A percentile compares a stretch with the other conserved stretches of the same genome.
Evolutionary conservation across 106 monocot genomes (phyloP).

Genomic region (Dioscorea dumetorum): DNA sequence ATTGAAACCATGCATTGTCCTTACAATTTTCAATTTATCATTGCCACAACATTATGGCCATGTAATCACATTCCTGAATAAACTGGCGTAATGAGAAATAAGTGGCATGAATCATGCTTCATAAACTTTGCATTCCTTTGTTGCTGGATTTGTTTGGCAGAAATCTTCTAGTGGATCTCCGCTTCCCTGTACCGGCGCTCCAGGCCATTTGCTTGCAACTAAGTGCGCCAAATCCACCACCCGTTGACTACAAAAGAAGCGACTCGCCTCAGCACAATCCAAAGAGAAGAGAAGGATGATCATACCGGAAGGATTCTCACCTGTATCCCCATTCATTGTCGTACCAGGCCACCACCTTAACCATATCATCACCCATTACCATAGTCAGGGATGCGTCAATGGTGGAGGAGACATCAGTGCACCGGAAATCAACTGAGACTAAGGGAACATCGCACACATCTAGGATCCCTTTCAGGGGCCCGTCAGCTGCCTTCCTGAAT

Average conservation of each 20-base stretch:
- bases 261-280: background rate
- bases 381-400: slow-evolving; percentile 89
- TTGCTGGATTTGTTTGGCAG: slow-evolving; percentile 86
- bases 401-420: slow-evolving; percentile 88
- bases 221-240: slow-evolving; percentile 93
- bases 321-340: slow-evolving; percentile 99
- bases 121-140: slow-evolving; percentile 91
- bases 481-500: slow-evolving; percentile 82
- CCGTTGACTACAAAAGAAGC: slow-evolving; percentile 54
- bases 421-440: slow-evolving; percentile 94
- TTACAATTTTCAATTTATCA: too few relatives aligned
- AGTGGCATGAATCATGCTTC: slow-evolving; percentile 47
- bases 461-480: slow-evolving; percentile 76
- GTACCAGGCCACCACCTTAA: slow-evolving; percentile 99
- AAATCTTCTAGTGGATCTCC: slow-evolving; percentile 87
- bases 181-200: slow-evolving; percentile 21
- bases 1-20: too few relatives aligned
- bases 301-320: slow-evolving; percentile 20
- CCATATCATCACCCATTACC: slow-evolving; percentile 99
- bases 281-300: background rate
- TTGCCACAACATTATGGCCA: too few relatives aligned
- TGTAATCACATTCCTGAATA: too few relatives aligned
- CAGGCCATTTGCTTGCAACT: slow-evolving; percentile 89
- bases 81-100: too few relatives aligned
- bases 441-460: slow-evolving; percentile 81